Evolutionary conservation across 2,329 filamentous ascomycete genomes (phyloP).

Genomic region (Aspergillus aculeatus): DNA sequence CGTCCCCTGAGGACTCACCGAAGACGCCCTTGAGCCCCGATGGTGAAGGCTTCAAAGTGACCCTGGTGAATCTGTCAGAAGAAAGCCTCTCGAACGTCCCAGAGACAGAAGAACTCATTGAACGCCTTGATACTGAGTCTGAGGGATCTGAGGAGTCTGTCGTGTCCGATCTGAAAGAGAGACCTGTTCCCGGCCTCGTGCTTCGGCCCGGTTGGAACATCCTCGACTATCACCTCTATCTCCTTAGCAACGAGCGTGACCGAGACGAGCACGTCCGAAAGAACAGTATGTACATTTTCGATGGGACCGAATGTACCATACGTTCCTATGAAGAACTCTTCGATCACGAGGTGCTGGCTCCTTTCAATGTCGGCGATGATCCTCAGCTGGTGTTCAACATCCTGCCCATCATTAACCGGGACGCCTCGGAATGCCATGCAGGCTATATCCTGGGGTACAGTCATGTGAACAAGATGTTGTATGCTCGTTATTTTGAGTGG

Average conservation of each 20-base stretch:
- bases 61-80: background rate
- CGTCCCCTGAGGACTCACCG: background rate
- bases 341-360: constrained; percentile 10
- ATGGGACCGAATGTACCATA: constrained; percentile 25
- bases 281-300: constrained; percentile 26
- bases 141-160: background rate
- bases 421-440: background rate
- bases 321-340: constrained; percentile 25
- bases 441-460: constrained; percentile 32
- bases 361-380: constrained; percentile 13
- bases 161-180: background rate
- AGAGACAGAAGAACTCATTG: background rate
- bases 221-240: constrained; percentile 35
- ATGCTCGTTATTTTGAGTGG: constrained; percentile 28
- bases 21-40: background rate
- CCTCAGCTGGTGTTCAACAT: constrained; percentile 23
- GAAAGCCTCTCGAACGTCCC: background rate
- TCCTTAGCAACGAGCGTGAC: constrained; percentile 25
- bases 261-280: constrained; percentile 18
- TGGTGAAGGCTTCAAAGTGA: background rate
- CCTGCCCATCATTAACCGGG: constrained; percentile 25
- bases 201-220: constrained; percentile 30
- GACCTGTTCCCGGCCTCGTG: constrained; percentile 13
- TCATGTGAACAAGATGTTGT: constrained; percentile 18
- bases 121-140: constrained; percentile 1